Evolutionary conservation across 495 filamentous ascomycete species (phyloP), one percentile per base, ranked within the genome.

Genomic region (Pyronema omphalodes): DNA sequence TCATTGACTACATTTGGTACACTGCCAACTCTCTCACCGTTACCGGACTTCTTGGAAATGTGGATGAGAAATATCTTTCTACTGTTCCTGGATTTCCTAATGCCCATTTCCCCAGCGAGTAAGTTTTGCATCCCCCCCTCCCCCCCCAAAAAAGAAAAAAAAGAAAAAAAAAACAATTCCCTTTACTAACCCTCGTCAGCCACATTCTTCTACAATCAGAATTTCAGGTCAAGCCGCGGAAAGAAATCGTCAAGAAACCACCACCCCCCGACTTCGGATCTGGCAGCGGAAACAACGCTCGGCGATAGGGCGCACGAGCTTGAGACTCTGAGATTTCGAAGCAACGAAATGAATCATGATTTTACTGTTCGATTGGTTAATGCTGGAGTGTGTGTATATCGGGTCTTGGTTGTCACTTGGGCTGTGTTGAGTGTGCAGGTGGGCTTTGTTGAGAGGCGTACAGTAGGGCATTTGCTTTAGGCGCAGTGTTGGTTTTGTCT

Each of bases 1-100:
- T 93, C 49, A 81, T 98, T 55, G 91, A 98, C 66, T 96, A 96
- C 67, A 84, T 96, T 63, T 96, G 86, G 87, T 98, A 88, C 70
- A 85, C 85, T 50, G 86, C 86, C 43, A 96, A 93, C 66, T 78
- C 86, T 33, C 73, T 98, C 43, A 84, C 93, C 64, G 81, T 93
- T 34, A 83, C 85, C 36, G 83, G 79, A 40, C 68, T 98, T 54
- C 83, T 98, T 8, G 93, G 91, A 6, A 80, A 89, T 37, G 85
- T 94, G 9, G 93, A 98, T 68, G 77, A 79, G 62, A 79, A 91
- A 9, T 93, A 96, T 67, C 80, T 98, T 54, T 80, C 82, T 59
- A 75, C 80, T 44, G 87, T 95, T 5, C 91, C 91, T 3, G 91
- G 91, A 0, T 98, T 96, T 69, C 91, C 91, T 9, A 93, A 96